Percentiles rank a stretch among this genome's conserved stretches.
phyloP scores from a whole-genome alignment of 2,329 filamentous ascomycete genomes.

The Aspergillus quadrilineatus region DNA sequence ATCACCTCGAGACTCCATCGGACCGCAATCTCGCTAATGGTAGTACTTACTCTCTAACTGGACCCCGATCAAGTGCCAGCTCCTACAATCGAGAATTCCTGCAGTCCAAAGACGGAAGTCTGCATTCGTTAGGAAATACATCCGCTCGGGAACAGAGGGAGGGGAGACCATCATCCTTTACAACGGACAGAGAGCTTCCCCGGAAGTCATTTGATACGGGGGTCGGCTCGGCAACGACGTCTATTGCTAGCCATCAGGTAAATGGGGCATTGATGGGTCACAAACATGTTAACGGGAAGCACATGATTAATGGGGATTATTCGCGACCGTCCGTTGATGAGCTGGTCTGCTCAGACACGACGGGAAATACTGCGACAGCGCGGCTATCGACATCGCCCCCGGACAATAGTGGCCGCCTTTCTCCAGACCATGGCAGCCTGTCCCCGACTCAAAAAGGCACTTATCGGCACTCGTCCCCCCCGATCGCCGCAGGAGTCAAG shows the following conservation, averaged over 20 bases:
- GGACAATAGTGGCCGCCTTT: conserved; percentile 33
- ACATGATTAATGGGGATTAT: conserved; percentile 34
- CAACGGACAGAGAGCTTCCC: conserved; percentile 26
- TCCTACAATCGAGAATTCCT: conserved; percentile 44
- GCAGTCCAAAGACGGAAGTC: conserved; percentile 45
- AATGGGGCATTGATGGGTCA: conserved; percentile 27
- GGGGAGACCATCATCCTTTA: conserved; percentile 28
- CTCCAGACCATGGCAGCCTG: conserved; percentile 33
- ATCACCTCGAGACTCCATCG: conserved; percentile 38
- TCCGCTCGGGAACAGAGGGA: conserved; percentile 35
- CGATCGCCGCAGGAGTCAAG: conserved; percentile 59
- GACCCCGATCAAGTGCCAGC: conserved; percentile 52
- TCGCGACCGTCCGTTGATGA: conserved; percentile 34
- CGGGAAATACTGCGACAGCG: conserved; percentile 29
- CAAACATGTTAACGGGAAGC: conserved; percentile 29
- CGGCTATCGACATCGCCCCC: conserved; percentile 36
- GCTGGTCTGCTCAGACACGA: conserved; percentile 27
- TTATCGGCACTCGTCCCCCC: conserved; percentile 43
- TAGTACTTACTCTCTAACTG: conserved; percentile 61
- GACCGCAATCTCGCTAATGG: conserved; percentile 47
- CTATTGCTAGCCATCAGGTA: conserved; percentile 26
- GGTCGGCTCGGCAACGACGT: conserved; percentile 27
- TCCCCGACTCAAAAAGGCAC: conserved; percentile 28
- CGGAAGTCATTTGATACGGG: conserved; percentile 31
- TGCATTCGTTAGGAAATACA: conserved; percentile 49